Percentiles rank a stretch among this genome's conserved stretches.
Evolutionary conservation across 1,284 basidiomycete species (phyloP).

Genomic region (Cutaneotrichosporon dermatis): DNA sequence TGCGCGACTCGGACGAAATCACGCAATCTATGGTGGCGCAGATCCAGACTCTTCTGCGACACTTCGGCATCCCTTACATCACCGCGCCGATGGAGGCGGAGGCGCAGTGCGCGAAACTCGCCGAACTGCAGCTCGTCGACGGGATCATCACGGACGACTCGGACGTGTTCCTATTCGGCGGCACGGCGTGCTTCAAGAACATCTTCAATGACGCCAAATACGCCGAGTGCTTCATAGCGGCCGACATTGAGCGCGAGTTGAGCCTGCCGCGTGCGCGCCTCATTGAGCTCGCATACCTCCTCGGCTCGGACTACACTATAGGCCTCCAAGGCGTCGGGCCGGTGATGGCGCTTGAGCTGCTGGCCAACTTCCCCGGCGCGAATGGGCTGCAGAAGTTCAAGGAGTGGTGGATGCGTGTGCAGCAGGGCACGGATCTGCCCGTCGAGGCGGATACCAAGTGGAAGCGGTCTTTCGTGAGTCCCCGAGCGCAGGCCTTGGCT

Average conservation of each 20-base stretch:
- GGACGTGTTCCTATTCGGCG: constrained; percentile 97
- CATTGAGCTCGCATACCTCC: constrained; percentile 81
- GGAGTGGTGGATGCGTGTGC: constrained; percentile 94
- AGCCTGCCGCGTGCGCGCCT: constrained; percentile 82
- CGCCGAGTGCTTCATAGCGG: constrained; percentile 86
- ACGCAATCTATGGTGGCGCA: constrained; percentile 92
- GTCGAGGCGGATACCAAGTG: constrained; percentile 71
- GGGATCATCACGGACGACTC: constrained; percentile 99
- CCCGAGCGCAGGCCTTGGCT: neutral
- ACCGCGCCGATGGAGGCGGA: constrained; percentile 99
- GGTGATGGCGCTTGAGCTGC: constrained; percentile 90
- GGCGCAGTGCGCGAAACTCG: constrained; percentile 93
- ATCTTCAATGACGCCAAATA: constrained; percentile 99
- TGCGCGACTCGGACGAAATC: constrained; percentile 91
- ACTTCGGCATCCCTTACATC: constrained; percentile 97
- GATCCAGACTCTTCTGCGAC: constrained; percentile 87
- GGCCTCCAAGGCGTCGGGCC: constrained; percentile 92
- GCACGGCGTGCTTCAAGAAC: constrained; percentile 89
- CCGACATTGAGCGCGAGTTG: constrained; percentile 82
- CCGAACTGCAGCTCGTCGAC: constrained; percentile 79
- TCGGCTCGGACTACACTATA: constrained; percentile 97
- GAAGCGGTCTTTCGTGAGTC: constrained; percentile 74
- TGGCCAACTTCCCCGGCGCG: constrained; percentile 82
- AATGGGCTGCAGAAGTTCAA: constrained; percentile 80
- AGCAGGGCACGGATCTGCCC: constrained; percentile 74